These are phyloP conservation scores for Amaranthus tricolor DNA, from an alignment of 179 eudicot species.

Conservation along the genomic window DNA sequence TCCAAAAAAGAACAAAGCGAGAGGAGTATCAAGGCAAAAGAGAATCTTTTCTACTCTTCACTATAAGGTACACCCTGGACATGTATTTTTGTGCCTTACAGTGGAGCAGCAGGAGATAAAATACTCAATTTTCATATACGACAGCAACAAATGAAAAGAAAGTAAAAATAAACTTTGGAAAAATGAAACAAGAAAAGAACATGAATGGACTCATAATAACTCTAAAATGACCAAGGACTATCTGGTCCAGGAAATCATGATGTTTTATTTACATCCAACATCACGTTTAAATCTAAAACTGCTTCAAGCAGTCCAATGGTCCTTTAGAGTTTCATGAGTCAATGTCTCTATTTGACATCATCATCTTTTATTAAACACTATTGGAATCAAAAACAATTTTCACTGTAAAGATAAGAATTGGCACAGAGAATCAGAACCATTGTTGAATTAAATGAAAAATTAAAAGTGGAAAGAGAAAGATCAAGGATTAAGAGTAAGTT, in stretches of 20 bases:
- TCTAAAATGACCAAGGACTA: slow-evolving; percentile 31
- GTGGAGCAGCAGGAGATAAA: slow-evolving; percentile 23
- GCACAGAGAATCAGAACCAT: too few relatives aligned
- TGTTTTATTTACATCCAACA: slow-evolving; percentile 19
- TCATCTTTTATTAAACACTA: background rate
- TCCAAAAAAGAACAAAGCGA: background rate
- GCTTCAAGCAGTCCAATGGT: slow-evolving; percentile 10
- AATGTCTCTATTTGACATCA: background rate
- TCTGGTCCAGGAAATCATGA: slow-evolving; percentile 13
- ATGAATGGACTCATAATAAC: slow-evolving; percentile 26
- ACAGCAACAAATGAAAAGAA: slow-evolving; percentile 3
- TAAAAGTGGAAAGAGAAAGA: background rate
- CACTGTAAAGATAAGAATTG: too few relatives aligned
- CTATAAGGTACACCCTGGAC: slow-evolving; percentile 28
- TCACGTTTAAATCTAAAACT: slow-evolving; percentile 1
- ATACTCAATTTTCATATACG: background rate
- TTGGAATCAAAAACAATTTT: too few relatives aligned
- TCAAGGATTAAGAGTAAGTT: background rate
- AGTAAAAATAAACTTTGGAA: slow-evolving; percentile 9
- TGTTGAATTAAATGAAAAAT: too few relatives aligned
- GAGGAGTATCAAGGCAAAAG: background rate
- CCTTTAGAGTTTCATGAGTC: slow-evolving; percentile 24
- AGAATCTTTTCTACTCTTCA: slow-evolving; percentile 23
- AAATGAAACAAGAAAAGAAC: slow-evolving; percentile 18
- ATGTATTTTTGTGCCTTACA: slow-evolving; percentile 26